Evolutionary conservation across 768 basidiomycete genomes (phyloP), one percentile per base, ranked within the genome.

Genomic region (Leucosporidium scottii): DNA sequence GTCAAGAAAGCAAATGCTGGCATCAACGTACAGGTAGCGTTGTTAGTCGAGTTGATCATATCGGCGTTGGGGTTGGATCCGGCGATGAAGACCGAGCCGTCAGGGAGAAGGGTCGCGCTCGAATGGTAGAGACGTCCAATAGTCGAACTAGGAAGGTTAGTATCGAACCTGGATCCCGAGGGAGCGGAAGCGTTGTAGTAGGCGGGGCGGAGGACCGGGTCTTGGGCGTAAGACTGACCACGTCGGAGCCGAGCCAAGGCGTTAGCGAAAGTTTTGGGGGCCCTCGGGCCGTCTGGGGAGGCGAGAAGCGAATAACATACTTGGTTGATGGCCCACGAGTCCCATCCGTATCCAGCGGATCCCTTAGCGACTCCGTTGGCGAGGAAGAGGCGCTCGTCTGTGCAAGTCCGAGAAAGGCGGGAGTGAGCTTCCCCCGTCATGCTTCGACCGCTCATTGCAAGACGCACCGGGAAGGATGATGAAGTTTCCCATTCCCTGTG

Each of bases 21-120:
- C n/a, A 50, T 5, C 39, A 25, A n/a, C 28, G 25, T 31, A 66
- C 60, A 62, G 15, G 61, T 44, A 13, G 25, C 36, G 53, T 53
- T 55, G 34, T 23, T 36, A 4, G 20, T 23, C 31, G 39, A n/a
- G 51, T 50, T 30, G 50, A 57, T 71, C 10, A 71, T 76, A 72
- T 97, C 92, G 31, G 88, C 82, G 74, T 93, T 93, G 1, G 93
- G 92, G 79, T 96, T 96, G 31, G 89, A 90, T 9, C 93, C 93
- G 31, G 90, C 90, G 72, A 94, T 83, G 57, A 94, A 78, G 28
- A 96, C 86, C 6, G 87, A 89, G 31, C 0, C 90, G 67, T 82
- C 92, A 10, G 90, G 87, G 17, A 97, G 84, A 21, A 96, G 84
- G 25, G 93, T 83, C 17, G 91, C 91, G 0, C 84, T 84, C 0